Evolutionary conservation across 2,329 filamentous ascomycete species (phyloP).

Genomic region (Cytospora piceae): DNA sequence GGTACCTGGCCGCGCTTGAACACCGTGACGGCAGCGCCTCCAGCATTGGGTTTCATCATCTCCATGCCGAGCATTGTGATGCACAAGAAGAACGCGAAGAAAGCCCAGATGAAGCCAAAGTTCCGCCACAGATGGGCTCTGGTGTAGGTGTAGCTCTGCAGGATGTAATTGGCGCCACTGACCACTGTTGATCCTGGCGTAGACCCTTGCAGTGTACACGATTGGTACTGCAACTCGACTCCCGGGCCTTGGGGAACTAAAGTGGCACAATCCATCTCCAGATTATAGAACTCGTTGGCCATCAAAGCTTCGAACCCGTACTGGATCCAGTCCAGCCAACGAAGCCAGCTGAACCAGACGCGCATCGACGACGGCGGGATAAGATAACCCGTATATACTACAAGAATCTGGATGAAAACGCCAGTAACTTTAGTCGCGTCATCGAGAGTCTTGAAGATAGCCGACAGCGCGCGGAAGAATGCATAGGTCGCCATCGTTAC

Average conservation of each 20-base stretch:
- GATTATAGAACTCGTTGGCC: conserved; percentile 68
- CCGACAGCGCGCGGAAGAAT: conserved; percentile 56
- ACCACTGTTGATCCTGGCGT: conserved; percentile 51
- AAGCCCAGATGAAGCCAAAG: conserved; percentile 65
- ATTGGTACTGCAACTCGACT: conserved; percentile 2
- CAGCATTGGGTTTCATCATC: conserved; percentile 44
- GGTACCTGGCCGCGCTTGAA: conserved; percentile 57
- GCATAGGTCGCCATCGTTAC: conserved; percentile 48
- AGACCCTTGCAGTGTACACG: conserved; percentile 47
- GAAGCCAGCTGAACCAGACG: conserved; percentile 66
- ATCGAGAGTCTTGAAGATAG: conserved; percentile 60
- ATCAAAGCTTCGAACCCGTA: conserved; percentile 72
- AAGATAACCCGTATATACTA: conserved; percentile 68
- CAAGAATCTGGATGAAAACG: conserved; percentile 42
- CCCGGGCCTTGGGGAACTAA: conserved; percentile 55
- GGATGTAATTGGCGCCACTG: conserved; percentile 62
- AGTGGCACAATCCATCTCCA: conserved; percentile 56
- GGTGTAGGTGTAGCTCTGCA: conserved; percentile 54
- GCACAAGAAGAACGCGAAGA: conserved; percentile 62
- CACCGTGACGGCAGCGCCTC: conserved; percentile 41
- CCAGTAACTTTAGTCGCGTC: conserved; percentile 62
- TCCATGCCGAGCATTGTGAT: conserved; percentile 67
- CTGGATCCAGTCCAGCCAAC: conserved; percentile 68
- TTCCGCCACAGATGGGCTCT: conserved; percentile 59
- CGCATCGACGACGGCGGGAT: conserved; percentile 66